Percentiles rank a stretch among this genome's conserved stretches.
Conservation (phyloP, 192 early-diverging fungal species). For the Hyaloraphidium curvatum region DNA sequence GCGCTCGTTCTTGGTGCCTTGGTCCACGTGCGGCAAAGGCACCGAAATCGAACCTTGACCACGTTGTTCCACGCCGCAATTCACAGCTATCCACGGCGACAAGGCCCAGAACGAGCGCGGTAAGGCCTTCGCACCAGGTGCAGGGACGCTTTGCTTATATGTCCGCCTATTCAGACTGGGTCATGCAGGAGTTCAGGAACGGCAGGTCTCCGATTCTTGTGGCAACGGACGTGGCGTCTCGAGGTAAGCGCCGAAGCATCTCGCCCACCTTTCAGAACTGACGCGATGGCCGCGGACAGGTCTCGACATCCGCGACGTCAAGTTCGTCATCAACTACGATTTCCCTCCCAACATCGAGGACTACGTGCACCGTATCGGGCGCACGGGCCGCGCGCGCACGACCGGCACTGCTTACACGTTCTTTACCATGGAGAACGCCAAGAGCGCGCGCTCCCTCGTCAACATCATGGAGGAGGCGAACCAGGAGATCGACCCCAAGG, state of each 20-base stretch:
- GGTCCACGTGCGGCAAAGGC: too few species aligned
- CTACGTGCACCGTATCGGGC: conserved; percentile 7
- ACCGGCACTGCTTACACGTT: conserved; percentile 37
- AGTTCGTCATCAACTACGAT: conserved; percentile 9
- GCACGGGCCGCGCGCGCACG: conserved; percentile 13
- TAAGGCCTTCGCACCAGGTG: too few species aligned
- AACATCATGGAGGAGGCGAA: conserved; percentile 35
- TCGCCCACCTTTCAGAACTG: too few species aligned
- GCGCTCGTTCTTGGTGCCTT: too few species aligned
- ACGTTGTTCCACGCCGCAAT: neutral
- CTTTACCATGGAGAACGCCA: conserved; percentile 33
- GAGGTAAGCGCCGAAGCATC: too few species aligned
- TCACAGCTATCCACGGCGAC: conserved; percentile 79
- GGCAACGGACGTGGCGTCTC: conserved; percentile 95
- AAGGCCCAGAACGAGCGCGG: conserved; percentile 90
- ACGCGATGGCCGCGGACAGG: too few species aligned
- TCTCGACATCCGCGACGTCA: conserved; percentile 22
- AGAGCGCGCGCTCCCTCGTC: conserved; percentile 24
- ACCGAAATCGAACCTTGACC: too few species aligned
- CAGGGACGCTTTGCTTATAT: too few species aligned
- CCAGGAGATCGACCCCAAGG: conserved; percentile 28
- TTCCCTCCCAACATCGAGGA: conserved; percentile 12
- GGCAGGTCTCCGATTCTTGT: conserved; percentile 82
- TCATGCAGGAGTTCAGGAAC: conserved; percentile 74
- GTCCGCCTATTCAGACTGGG: too few species aligned